phyloP scores from a whole-genome alignment of 176 grass and related monocot species.

The Ensete ventricosum region DNA sequence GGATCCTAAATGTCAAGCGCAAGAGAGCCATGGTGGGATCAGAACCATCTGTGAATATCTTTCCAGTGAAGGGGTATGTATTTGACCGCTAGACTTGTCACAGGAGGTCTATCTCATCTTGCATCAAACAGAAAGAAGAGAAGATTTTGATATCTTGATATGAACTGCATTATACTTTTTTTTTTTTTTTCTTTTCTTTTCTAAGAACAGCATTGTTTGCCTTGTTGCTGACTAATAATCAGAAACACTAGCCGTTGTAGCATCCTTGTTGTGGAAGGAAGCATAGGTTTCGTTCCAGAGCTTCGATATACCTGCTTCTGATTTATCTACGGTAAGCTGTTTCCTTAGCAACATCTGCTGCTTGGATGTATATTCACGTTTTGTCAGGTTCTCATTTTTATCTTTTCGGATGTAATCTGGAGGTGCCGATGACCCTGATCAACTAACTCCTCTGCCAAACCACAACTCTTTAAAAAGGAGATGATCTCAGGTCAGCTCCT shows the following conservation, averaged over 20 bases:
- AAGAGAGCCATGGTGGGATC: background rate
- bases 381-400: too few species aligned
- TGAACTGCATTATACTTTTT: background rate
- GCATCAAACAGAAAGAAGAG: background rate
- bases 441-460: too few species aligned
- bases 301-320: background rate
- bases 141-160: background rate
- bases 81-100: background rate
- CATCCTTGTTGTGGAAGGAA: background rate
- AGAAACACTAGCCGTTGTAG: background rate
- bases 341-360: too few species aligned
- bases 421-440: too few species aligned
- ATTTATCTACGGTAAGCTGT: background rate
- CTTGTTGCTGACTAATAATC: slow-evolving; percentile 7
- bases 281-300: background rate
- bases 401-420: too few species aligned
- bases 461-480: too few species aligned
- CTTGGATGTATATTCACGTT: too few species aligned
- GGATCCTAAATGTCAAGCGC: background rate
- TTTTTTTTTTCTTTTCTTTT: background rate
- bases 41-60: slow-evolving; percentile 7
- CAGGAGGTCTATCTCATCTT: background rate
- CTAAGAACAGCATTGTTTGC: background rate
- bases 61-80: background rate
- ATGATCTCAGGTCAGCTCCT: too few species aligned